phyloP scores from a whole-genome alignment of 2,329 filamentous ascomycete genomes.

The Calonectria hongkongensis region DNA sequence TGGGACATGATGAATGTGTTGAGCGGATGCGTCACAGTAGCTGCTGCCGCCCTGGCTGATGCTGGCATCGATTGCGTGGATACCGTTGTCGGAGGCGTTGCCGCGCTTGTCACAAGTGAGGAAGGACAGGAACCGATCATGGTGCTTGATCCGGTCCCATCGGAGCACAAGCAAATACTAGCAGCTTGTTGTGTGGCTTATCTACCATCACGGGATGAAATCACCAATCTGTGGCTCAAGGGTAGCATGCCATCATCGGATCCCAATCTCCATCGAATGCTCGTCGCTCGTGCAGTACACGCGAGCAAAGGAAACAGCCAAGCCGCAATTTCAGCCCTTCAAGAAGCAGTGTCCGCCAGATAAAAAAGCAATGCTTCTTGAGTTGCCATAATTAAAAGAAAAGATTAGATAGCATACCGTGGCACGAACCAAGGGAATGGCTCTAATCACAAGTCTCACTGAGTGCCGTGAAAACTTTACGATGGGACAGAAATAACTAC shows the following conservation, averaged over 20 bases:
- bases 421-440: background rate
- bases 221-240: conserved; percentile 96
- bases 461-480: too few relatives aligned
- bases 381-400: conserved; percentile 12
- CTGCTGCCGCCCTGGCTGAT: conserved; percentile 93
- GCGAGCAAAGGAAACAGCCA: conserved; percentile 62
- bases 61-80: conserved; percentile 98
- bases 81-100: conserved; percentile 90
- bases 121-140: conserved; percentile 64
- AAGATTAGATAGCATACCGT: background rate
- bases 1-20: conserved; percentile 96
- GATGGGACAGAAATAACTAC: too few relatives aligned
- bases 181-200: conserved; percentile 95
- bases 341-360: conserved; percentile 58
- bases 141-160: conserved; percentile 87
- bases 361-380: conserved; percentile 35
- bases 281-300: conserved; percentile 64
- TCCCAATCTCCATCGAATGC: conserved; percentile 55
- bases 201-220: conserved; percentile 88
- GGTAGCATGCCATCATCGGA: conserved; percentile 73
- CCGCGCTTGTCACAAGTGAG: conserved; percentile 78
- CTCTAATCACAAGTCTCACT: too few relatives aligned
- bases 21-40: conserved; percentile 93
- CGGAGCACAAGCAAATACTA: conserved; percentile 84
- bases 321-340: conserved; percentile 58